These are phyloP conservation scores for Galerina sulciceps DNA, from an alignment of 768 basidiomycete species.

Conservation along the genomic window DNA sequence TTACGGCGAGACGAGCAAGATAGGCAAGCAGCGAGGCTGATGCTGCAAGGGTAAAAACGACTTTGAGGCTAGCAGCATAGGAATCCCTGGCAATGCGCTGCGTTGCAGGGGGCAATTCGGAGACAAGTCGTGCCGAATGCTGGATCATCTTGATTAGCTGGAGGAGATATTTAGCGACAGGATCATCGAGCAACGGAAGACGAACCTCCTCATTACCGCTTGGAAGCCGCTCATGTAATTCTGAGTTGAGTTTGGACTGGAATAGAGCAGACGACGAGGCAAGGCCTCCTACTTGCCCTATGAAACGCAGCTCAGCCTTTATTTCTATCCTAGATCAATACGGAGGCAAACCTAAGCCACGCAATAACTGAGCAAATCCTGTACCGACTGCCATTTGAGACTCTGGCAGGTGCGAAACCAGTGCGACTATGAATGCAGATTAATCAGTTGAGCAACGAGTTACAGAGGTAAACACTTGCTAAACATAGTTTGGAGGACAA, in stretches of 20 bases:
- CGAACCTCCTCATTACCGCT: slow-evolving; percentile 56
- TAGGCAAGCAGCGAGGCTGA: slow-evolving; percentile 61
- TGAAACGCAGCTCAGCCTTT: not conserved
- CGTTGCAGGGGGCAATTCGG: slow-evolving; percentile 51
- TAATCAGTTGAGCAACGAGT: slow-evolving; percentile 8
- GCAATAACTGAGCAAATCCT: slow-evolving; percentile 69
- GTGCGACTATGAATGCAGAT: slow-evolving; percentile 53
- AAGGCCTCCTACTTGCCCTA: slow-evolving; percentile 76
- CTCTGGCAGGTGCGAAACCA: slow-evolving; percentile 69
- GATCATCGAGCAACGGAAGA: not conserved
- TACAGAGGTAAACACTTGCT: slow-evolving; percentile 41
- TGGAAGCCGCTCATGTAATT: slow-evolving; percentile 57
- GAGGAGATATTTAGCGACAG: not conserved
- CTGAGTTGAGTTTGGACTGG: slow-evolving; percentile 57
- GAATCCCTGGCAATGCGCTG: slow-evolving; percentile 61
- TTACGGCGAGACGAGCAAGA: slow-evolving; percentile 62
- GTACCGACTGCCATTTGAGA: slow-evolving; percentile 65
- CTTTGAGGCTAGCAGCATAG: slow-evolving; percentile 61
- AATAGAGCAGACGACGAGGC: slow-evolving; percentile 71
- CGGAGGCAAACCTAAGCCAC: slow-evolving; percentile 59
- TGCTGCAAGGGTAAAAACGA: slow-evolving; percentile 68
- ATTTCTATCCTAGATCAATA: not conserved
- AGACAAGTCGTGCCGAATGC: slow-evolving; percentile 61
- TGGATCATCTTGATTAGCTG: slow-evolving; percentile 67
- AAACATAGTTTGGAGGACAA: slow-evolving; percentile 72